Percentiles rank a stretch among this genome's conserved stretches.
phyloP scores from a whole-genome alignment of 345 rosid genomes.

The Populus euphratica region DNA sequence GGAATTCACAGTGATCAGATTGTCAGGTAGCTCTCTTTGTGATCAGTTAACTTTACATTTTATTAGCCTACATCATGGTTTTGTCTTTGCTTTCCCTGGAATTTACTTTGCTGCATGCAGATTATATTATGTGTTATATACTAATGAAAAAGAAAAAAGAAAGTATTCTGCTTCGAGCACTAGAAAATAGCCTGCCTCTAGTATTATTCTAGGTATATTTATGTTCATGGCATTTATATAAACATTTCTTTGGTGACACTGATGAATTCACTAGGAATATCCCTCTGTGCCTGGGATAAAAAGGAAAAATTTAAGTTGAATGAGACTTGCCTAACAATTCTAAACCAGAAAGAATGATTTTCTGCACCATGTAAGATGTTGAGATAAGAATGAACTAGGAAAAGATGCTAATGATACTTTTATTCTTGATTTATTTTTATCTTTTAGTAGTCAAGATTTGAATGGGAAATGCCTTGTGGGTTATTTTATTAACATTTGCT shows the following conservation, averaged over 20 bases:
- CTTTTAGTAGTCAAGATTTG: not conserved
- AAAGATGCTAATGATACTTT: not conserved
- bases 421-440: not conserved
- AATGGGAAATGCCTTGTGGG: not conserved
- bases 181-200: not conserved
- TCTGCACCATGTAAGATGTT: not conserved
- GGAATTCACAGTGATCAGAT: conserved; percentile 68
- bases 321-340: not conserved
- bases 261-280: not conserved
- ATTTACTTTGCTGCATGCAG: not conserved
- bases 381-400: not conserved
- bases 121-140: not conserved
- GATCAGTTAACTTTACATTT: not conserved
- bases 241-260: not conserved
- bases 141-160: not conserved
- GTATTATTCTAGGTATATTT: not conserved
- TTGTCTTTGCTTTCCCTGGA: not conserved
- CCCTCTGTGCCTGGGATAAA: not conserved
- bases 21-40: conserved; percentile 42
- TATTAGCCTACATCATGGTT: not conserved
- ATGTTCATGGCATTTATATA: not conserved
- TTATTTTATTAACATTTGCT: not conserved
- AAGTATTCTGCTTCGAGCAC: not conserved
- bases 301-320: not conserved
- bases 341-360: not conserved